phyloP scores from a whole-genome alignment of 1,284 basidiomycete species.

The Ustilago hordei region DNA sequence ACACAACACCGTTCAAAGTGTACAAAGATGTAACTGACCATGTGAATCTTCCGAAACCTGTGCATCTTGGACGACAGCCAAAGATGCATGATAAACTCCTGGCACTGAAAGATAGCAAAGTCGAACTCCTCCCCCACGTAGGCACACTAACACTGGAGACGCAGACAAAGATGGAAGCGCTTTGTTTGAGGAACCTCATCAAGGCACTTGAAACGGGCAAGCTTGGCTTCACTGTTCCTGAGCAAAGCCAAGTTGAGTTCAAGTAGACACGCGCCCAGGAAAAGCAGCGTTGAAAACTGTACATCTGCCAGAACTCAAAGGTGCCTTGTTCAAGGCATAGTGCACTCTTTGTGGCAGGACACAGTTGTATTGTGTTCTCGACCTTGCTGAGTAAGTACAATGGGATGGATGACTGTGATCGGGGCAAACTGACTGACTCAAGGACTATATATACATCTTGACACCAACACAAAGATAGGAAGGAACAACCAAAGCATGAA shows the following conservation, averaged over 20 bases:
- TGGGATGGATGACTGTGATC: too few relatives aligned
- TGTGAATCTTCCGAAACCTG: background rate
- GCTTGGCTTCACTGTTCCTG: slow-evolving; percentile 64
- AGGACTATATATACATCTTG: too few relatives aligned
- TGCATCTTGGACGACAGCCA: slow-evolving; percentile 26
- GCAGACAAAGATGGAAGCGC: slow-evolving; percentile 69
- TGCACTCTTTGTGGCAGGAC: too few relatives aligned
- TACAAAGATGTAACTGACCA: background rate
- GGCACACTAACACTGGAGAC: slow-evolving; percentile 68
- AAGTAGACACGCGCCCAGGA: background rate
- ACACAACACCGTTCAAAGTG: background rate
- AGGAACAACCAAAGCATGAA: too few relatives aligned
- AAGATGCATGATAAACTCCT: slow-evolving; percentile 47
- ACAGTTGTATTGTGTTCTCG: too few relatives aligned
- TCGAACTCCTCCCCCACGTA: slow-evolving; percentile 59
- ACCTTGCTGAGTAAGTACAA: too few relatives aligned
- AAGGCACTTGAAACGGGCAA: slow-evolving; percentile 63
- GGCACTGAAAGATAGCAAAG: slow-evolving; percentile 49
- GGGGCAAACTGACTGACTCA: too few relatives aligned
- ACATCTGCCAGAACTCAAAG: background rate
- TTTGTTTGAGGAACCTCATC: slow-evolving; percentile 66
- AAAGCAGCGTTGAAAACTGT: background rate
- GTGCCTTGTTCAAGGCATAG: too few relatives aligned
- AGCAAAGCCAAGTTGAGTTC: slow-evolving; percentile 60
- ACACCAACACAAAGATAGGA: too few relatives aligned